These are phyloP conservation scores for Talaromyces albobiverticillius DNA, from an alignment of 2,329 filamentous ascomycete species.

Conservation along the genomic window DNA sequence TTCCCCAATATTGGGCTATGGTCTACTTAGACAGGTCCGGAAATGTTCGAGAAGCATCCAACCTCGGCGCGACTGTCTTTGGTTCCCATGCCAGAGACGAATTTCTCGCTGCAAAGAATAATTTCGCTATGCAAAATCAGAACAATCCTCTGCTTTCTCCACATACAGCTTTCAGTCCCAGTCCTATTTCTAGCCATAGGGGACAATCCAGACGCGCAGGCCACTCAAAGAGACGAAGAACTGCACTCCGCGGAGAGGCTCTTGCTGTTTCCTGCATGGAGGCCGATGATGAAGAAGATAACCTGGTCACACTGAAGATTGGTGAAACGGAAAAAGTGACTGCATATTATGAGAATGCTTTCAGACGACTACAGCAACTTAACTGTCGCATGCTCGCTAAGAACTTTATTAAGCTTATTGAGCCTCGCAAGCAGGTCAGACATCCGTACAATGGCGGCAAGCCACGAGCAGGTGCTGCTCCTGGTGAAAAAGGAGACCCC, in stretches of 20 bases:
- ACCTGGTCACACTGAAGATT: conserved; percentile 33
- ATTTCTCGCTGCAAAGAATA: conserved; percentile 6
- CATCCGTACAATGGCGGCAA: conserved; percentile 50
- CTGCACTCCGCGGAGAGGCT: conserved; percentile 4
- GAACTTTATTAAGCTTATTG: conserved; percentile 46
- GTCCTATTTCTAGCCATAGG: background rate
- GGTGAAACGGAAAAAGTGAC: conserved; percentile 38
- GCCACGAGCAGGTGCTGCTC: conserved; percentile 30
- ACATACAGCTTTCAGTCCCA: background rate
- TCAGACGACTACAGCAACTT: conserved; percentile 45
- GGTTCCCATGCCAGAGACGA: background rate
- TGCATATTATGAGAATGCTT: conserved; percentile 40
- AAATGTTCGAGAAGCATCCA: conserved; percentile 9
- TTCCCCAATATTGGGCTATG: conserved; percentile 12
- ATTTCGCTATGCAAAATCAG: background rate
- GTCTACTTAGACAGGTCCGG: conserved; percentile 10
- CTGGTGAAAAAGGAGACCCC: conserved; percentile 38
- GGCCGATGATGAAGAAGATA: conserved; percentile 20
- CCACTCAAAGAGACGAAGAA: conserved; percentile 13
- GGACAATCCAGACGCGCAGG: background rate
- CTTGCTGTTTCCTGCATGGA: conserved; percentile 4
- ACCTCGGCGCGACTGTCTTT: conserved; percentile 7
- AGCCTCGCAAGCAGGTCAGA: conserved; percentile 47
- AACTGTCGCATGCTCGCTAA: conserved; percentile 46
- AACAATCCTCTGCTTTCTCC: background rate